These are phyloP conservation scores for Mycena amicta DNA, from an alignment of 768 basidiomycete species.

Conservation along the genomic window DNA sequence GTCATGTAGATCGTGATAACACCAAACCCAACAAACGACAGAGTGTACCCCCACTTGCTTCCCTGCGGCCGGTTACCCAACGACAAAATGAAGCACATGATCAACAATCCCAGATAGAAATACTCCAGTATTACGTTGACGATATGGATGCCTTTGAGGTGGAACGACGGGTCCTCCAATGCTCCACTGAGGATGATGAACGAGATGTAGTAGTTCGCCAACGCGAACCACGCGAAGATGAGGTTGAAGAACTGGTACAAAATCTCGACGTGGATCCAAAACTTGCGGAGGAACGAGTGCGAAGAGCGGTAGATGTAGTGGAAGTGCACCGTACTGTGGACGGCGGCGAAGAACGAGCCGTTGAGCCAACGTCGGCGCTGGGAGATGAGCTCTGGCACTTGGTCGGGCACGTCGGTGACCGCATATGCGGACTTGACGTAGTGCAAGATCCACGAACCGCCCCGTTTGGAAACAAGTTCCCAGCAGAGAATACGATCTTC, in stretches of 20 bases:
- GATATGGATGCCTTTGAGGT: slow-evolving; percentile 63
- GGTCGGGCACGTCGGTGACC: slow-evolving; percentile 91
- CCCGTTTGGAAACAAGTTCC: slow-evolving; percentile 96
- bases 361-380: slow-evolving; percentile 97
- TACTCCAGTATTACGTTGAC: slow-evolving; percentile 83
- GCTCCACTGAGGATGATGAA: slow-evolving; percentile 78
- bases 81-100: slow-evolving; percentile 85
- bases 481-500: slow-evolving; percentile 95
- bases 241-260: slow-evolving; percentile 89
- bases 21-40: slow-evolving; percentile 85
- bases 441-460: slow-evolving; percentile 88
- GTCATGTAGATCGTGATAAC: slow-evolving; percentile 97
- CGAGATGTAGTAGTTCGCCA: slow-evolving; percentile 91
- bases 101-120: slow-evolving; percentile 83
- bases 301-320: slow-evolving; percentile 93
- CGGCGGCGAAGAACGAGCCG: slow-evolving; percentile 96
- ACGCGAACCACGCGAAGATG: slow-evolving; percentile 89
- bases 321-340: slow-evolving; percentile 92
- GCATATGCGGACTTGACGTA: slow-evolving; percentile 96
- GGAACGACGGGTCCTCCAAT: slow-evolving; percentile 65
- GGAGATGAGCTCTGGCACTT: slow-evolving; percentile 90
- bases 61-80: slow-evolving; percentile 94
- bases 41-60: slow-evolving; percentile 82
- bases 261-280: slow-evolving; percentile 95
- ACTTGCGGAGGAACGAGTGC: slow-evolving; percentile 79